Percentiles rank a stretch among this genome's conserved stretches.
Evolutionary conservation across 768 basidiomycete species (phyloP).

Genomic region (Boletus vermiculosoides): DNA sequence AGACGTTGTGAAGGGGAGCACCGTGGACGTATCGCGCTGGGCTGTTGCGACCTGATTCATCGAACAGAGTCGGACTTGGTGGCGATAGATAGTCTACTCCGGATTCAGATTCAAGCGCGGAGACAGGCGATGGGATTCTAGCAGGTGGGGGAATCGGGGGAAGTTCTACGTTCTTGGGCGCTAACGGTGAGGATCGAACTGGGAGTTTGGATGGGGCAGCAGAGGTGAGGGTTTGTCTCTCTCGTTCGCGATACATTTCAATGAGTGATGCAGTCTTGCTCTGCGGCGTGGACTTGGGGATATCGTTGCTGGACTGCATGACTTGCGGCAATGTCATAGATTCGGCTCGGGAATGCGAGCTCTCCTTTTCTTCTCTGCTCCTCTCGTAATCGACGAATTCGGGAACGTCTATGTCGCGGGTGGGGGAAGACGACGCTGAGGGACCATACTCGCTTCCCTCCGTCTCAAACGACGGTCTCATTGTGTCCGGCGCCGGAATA

Average conservation of each 20-base stretch:
- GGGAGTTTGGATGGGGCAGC: constrained; percentile 34
- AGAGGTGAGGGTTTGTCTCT: constrained; percentile 39
- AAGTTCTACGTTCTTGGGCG: constrained; percentile 8
- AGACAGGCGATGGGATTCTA: constrained; percentile 16
- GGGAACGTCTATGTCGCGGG: constrained; percentile 31
- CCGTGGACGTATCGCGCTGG: constrained; percentile 79
- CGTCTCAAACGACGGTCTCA: constrained; percentile 34
- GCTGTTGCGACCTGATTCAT: constrained; percentile 57
- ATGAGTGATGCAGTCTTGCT: constrained; percentile 78
- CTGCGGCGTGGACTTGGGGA: constrained; percentile 25
- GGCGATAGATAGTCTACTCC: constrained; percentile 29
- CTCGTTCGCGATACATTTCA: constrained; percentile 80
- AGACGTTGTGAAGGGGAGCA: constrained; percentile 80
- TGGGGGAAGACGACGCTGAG: constrained; percentile 28
- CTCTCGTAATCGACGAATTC: constrained; percentile 28
- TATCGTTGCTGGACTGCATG: constrained; percentile 9
- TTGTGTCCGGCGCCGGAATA: constrained; percentile 20
- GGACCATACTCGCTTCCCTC: constrained; percentile 35
- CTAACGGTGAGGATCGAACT: constrained; percentile 28
- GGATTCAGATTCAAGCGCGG: constrained; percentile 25
- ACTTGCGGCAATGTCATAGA: constrained; percentile 28
- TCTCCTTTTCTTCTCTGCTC: constrained; percentile 24
- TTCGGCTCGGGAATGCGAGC: constrained; percentile 27
- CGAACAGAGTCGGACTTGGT: constrained; percentile 34
- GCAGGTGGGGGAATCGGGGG: background rate